Base-by-base conservation (phyloP, 2,329 filamentous ascomycete genomes). In the Colletotrichum tropicale region DNA sequence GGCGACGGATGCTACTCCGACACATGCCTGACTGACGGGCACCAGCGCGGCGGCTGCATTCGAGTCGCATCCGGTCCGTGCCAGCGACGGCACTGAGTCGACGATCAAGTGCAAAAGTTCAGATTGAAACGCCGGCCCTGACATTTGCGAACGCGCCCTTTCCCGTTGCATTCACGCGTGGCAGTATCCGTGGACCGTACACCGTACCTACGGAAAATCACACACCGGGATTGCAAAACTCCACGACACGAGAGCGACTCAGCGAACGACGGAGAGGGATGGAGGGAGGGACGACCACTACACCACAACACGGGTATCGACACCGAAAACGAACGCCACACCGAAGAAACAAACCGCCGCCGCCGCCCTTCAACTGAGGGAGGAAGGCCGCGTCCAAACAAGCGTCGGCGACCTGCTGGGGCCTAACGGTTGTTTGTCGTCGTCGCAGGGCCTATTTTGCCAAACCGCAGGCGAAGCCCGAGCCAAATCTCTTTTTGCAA, bases 11-110 rank as follows among this genome's bases (percentile, higher is more conserved):
- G 68, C 68, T 65, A 62, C 72, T 48, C 61, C 61, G 28, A 48
- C 68, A 67, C 72, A 75, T 73, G 70, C 70, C 38, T 43, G 58
- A 67, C 24, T 24, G 18, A 13, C 43, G 43, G 43, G 34, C n/a
- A n/a, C 28, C 70, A 26, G 28, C 73, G n/a, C 18, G 18, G n/a
- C 73, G 64, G 73, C 70, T 68, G 64, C 73, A 62, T 18, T 58
- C 21, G 64, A 74, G 70, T 73, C 73, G 70, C 34, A 68, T 69
- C 58, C 64, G 64, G 64, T 68, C 74, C 64, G 74, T 74, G 70
- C 74, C 56, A 69, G 34, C 38, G 34, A 68, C 58, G 26, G 70
- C 8, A 62, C 70, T 74, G 61, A 74, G 70, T 76, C 74, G 74
- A 69, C 64, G 74, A 76, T 76, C 74, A 56, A 64, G 32, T 16